Evolutionary conservation across 345 rosid species (phyloP), one percentile per base, ranked within the genome.

Genomic region (Raphanus raphanistrum): DNA sequence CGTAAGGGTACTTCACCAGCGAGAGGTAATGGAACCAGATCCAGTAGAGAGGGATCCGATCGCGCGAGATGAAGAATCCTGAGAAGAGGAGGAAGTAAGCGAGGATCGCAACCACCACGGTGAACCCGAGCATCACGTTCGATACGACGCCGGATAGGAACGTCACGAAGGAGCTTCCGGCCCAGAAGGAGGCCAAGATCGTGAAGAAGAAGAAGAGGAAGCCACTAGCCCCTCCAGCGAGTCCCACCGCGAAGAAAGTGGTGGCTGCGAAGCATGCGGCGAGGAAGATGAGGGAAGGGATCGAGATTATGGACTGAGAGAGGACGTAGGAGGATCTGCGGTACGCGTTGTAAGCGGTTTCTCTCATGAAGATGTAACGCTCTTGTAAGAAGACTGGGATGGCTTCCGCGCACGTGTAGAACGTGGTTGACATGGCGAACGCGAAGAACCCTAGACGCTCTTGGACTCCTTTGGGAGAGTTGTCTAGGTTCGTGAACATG

Each of bases 341-440:
- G 62, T 94, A 94, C 4, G 98, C 98, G 71, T 95, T 95, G 83
- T 92, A 87, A 25, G 97, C 97, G 0, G 98, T 94, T 83, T 94
- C 98, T 63, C 98, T 82, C 94, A 94, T 89, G 92, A 92, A 94
- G 63, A 94, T 92, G 86, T 92, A 90, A 6, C 97, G 83, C 70
- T 95, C 99, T 75, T 90, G 97, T 41, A 95, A 89, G 77, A 95
- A 95, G 2, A 88, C 94, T 0, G 98, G 99, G 71, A 91, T 87
- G 10, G 98, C 95, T 80, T 92, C 98, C 8, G 97, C 97, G 43
- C 98, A 95, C 10, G 96, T 92, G 89, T 92, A 95, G 94, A 90
- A 92, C 3, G 91, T 91, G 17, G 98, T 90, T 4, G 96, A 88
- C 98, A 95, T 92, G 17, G 99, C 98, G 60, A 95, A 91, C 13